Base-by-base conservation (phyloP, 1,284 basidiomycete species). In the Trichosporon inkin region DNA sequence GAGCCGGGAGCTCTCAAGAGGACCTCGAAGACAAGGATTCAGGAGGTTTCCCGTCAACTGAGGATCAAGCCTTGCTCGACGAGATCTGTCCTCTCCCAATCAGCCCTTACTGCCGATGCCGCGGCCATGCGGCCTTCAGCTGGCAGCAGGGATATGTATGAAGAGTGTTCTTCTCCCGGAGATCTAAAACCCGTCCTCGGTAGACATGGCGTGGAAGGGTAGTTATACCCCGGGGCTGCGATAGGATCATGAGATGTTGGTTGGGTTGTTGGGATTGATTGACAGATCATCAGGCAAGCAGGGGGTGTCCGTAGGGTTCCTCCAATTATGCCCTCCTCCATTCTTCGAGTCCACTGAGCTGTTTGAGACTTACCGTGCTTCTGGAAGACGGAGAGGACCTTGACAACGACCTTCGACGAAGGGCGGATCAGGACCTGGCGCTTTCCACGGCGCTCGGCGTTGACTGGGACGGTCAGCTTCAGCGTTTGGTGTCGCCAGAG, bases 391-490 rank as follows among this genome's bases (percentile, higher is more conserved):
- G 86, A 88, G 70, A 97, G 83, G 82, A 95, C 94, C 81, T 95
- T 95, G 72, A 97, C 87, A 70, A 96, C 86, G 79, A 97, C 93
- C 83, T 97, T 97, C 68, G 91, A 94, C 19, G 90, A 92, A 65
- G 93, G 93, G 61, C 93, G 87, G 80, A 97, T 86, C 70, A 97
- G 87, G 67, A 97, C 93, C 83, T 97, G 93, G 73, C 92, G 90
- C 85, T 97, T 97, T 78, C 93, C 94, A 77, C 92, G 89, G 78
- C 92, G 90, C 84, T 97, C 94, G 75, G 94, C 93, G 73, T 97
- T 97, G 87, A 94, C 90, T 35, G 53, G 2, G n/a, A 32, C 28
- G n/a, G 39, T 62, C 40, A 64, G 59, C 47, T 47, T 3, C 11
- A 20, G 39, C n/a, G n/a, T n/a, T 20, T 13, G 20, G 3, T 11